Conservation (phyloP, 257 asterid species). For the Solanum bukasovii region DNA sequence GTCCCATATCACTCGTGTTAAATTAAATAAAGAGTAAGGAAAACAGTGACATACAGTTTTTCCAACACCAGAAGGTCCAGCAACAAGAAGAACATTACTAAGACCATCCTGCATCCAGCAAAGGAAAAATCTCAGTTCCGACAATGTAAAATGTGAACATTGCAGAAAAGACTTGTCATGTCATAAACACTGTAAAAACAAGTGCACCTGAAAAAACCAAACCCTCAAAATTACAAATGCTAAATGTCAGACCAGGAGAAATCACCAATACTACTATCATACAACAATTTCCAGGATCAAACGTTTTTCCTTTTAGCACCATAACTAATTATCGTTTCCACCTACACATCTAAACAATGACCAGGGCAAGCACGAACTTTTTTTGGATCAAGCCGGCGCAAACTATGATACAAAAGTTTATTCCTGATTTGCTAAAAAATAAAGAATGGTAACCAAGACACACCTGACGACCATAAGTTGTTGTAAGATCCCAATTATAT, state of each 20-base stretch:
- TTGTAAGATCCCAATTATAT: not conserved
- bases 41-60: conserved; percentile 64
- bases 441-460: not conserved
- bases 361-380: not conserved
- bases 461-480: not conserved
- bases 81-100: conserved; percentile 55
- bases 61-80: conserved; percentile 96
- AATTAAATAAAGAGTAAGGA: not conserved
- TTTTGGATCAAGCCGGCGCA: not conserved
- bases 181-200: not conserved
- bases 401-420: not conserved
- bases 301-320: not conserved
- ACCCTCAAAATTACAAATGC: not conserved
- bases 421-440: not conserved
- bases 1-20: not conserved
- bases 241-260: not conserved
- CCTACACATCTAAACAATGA: not conserved
- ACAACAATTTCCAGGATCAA: not conserved
- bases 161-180: not conserved
- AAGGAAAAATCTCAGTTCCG: not conserved
- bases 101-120: conserved; percentile 31
- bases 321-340: not conserved
- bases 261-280: not conserved
- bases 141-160: not conserved
- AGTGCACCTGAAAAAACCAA: not conserved